Evolutionary conservation across 805 yeast genomes (phyloP).

Genomic region (Yamadazyma tumulicola): DNA sequence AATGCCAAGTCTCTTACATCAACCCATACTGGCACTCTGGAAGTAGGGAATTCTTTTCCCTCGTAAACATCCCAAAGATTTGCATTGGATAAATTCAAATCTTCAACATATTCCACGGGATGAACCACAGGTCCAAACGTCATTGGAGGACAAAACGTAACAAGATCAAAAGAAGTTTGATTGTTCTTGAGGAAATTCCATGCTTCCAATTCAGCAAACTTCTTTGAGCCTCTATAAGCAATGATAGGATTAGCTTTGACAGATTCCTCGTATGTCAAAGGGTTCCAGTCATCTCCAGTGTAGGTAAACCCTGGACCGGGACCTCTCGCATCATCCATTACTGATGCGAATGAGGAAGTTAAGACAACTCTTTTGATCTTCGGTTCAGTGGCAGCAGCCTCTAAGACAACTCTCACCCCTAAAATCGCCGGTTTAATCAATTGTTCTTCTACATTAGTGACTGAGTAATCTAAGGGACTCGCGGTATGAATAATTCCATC

Average conservation of each 20-base stretch:
- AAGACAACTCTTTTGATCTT: constrained; percentile 46
- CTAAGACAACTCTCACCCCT: constrained; percentile 38
- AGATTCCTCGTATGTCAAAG: constrained; percentile 16
- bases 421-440: constrained; percentile 25
- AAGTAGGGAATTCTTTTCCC: constrained; percentile 11
- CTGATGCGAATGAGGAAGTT: constrained; percentile 42
- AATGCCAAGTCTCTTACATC: constrained; percentile 66
- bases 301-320: constrained; percentile 1
- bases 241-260: constrained; percentile 8
- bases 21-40: constrained; percentile 27
- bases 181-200: constrained; percentile 45
- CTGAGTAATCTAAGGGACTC: constrained; percentile 21
- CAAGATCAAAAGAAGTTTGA: constrained; percentile 32
- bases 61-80: constrained; percentile 14
- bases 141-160: constrained; percentile 40
- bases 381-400: constrained; percentile 41
- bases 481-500: constrained; percentile 25
- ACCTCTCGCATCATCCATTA: constrained; percentile 19
- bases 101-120: constrained; percentile 12
- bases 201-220: constrained; percentile 52
- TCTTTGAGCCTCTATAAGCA: constrained; percentile 47
- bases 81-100: constrained; percentile 15
- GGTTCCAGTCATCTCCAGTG: constrained; percentile 34
- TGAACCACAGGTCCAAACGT: constrained; percentile 45
- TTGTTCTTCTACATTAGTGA: constrained; percentile 19